These are phyloP conservation scores for Alliaria petiolata DNA, from an alignment of 345 rosid species.

Conservation along the genomic window DNA sequence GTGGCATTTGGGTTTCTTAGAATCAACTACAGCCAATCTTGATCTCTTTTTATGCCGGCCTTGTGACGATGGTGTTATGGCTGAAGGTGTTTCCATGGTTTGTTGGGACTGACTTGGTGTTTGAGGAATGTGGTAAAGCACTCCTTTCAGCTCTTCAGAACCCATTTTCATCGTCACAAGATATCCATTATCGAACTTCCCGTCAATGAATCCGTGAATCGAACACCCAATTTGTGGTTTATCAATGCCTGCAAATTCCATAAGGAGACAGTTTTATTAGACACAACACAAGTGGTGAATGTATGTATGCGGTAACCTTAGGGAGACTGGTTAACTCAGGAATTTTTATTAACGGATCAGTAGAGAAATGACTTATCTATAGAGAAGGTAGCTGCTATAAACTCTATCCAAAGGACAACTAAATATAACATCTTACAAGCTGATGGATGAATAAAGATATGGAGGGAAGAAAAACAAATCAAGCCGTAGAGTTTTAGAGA, in stretches of 20 bases:
- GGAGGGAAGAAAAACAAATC: background rate
- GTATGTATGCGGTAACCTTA: background rate
- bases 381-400: background rate
- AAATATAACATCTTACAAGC: background rate
- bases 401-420: background rate
- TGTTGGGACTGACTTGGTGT: conserved; percentile 7
- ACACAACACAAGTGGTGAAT: too few relatives aligned
- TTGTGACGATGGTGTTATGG: conserved; percentile 22
- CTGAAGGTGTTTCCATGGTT: conserved; percentile 21
- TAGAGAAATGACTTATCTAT: background rate
- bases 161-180: conserved; percentile 66
- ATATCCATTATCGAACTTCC: conserved; percentile 82
- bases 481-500: background rate
- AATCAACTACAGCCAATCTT: conserved; percentile 44
- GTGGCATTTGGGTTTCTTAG: conserved; percentile 63
- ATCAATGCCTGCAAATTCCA: conserved; percentile 22
- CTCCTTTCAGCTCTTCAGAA: conserved; percentile 63
- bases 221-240: conserved; percentile 38
- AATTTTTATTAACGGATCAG: background rate
- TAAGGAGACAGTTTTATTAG: background rate
- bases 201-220: conserved; percentile 70
- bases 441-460: conserved; percentile 1
- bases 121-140: conserved; percentile 66
- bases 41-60: conserved; percentile 51
- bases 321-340: background rate